phyloP scores from a whole-genome alignment of 805 yeast species.

The Candida anglica region DNA sequence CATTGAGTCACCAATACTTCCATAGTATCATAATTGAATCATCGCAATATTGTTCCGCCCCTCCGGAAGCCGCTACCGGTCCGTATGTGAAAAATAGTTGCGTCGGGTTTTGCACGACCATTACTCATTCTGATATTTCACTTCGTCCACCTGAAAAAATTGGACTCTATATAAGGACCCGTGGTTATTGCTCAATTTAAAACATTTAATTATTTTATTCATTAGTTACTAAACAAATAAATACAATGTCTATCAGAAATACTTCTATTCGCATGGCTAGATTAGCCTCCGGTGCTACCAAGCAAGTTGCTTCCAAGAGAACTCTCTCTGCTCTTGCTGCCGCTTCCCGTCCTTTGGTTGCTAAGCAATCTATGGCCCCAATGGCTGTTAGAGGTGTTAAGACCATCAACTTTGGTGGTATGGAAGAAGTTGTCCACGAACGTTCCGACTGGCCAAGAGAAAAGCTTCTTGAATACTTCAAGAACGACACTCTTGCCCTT shows the following conservation, averaged over 20 bases:
- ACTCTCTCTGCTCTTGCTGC: conserved; percentile 55
- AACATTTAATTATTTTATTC: neutral
- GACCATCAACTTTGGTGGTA: conserved; percentile 96
- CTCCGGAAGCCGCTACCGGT: conserved; percentile 1
- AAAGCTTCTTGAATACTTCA: conserved; percentile 92
- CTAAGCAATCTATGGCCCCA: conserved; percentile 37
- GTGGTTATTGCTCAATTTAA: neutral
- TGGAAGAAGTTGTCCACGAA: conserved; percentile 93
- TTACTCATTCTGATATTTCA: neutral
- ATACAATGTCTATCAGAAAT: conserved; percentile 41
- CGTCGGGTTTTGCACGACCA: neutral
- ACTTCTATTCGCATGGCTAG: conserved; percentile 44
- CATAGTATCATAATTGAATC: no score
- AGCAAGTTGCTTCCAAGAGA: conserved; percentile 56
- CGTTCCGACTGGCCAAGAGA: conserved; percentile 99
- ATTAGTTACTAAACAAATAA: neutral
- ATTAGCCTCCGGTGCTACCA: conserved; percentile 39
- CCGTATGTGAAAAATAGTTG: neutral
- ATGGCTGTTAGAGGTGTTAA: conserved; percentile 84
- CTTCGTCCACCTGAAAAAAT: conserved; percentile 4
- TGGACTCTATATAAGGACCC: neutral
- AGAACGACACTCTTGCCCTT: conserved; percentile 94
- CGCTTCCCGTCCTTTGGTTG: conserved; percentile 37
- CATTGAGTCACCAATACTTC: no score
- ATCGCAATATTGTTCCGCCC: no score